Base-by-base conservation (phyloP, 2,329 filamentous ascomycete genomes). In the Rachicladosporium sp. region DNA sequence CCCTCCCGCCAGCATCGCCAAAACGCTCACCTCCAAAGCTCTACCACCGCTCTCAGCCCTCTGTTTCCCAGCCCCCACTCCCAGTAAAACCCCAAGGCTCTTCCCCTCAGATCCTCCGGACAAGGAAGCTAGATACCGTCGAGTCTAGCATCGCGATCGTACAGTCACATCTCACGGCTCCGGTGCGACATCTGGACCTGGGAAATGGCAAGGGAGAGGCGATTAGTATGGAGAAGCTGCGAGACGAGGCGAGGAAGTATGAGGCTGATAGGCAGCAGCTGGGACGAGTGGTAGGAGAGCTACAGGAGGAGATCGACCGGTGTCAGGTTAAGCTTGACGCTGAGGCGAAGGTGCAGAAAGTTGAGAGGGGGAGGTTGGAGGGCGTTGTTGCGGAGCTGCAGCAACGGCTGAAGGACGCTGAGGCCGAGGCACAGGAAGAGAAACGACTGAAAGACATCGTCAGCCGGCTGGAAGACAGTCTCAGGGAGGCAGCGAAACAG, bases 231-330 rank as follows among this genome's bases (percentile, higher is more conserved):
- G 46, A 55, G 43, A 49, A 54, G 40, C 38, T 57, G 13, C 48
- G 51, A 39, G 46, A 54, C 36, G 47, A 49, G 35, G 42, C 58
- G 13, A 43, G 51, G 33, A 45, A 54, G 39, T 55, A 57, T 41
- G 50, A 53, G 7, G 45, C 50, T 21, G 52, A 58, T 40, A 48
- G 49, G 11, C 52, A 53, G 27, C 45, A 55, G 41, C 43, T 60
- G 12, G 52, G 48, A 6, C 41, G 43, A 33, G 53, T 58, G 3
- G 54, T 60, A 13, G 44, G 50, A 11, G 56, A 60, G 29, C 43
- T 60, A 31, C 49, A 50, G 39, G 40, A 52, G 31, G 57, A 60
- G 46, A 60, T 60, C 33, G 53, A 57, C 32, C 45, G 50, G n/a
- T 56, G 52, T 34, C 53, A 60, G 43, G 36, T 49, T n/a, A 50